phyloP scores from a whole-genome alignment of 805 yeast species.

The Hanseniaspora taiwanica region DNA sequence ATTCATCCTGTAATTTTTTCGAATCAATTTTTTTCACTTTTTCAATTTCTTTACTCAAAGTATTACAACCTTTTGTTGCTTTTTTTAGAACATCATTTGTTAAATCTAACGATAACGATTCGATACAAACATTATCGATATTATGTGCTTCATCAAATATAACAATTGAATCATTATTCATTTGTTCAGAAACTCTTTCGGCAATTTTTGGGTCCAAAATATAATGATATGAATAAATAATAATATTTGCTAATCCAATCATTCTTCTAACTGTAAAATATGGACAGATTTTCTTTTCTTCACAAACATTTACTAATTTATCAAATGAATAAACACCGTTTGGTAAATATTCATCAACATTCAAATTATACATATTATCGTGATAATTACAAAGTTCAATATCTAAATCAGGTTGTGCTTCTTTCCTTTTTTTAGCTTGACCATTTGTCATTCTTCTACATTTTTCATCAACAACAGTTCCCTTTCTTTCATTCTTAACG shows the following conservation, averaged over 20 bases:
- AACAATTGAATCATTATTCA: conserved; percentile 83
- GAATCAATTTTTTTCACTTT: conserved; percentile 76
- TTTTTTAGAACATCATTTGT: conserved; percentile 79
- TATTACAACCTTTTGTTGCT: conserved; percentile 79
- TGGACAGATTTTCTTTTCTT: conserved; percentile 75
- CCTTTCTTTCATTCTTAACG: conserved; percentile 79
- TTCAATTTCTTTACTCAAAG: conserved; percentile 68
- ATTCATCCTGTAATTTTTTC: conserved; percentile 75
- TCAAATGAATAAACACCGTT: conserved; percentile 94
- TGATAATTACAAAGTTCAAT: conserved; percentile 70
- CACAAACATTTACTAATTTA: conserved; percentile 62
- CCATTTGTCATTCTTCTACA: conserved; percentile 94
- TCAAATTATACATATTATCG: conserved; percentile 75
- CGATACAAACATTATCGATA: conserved; percentile 97
- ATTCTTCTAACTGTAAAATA: conserved; percentile 95
- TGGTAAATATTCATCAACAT: conserved; percentile 82
- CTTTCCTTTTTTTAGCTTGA: conserved; percentile 54
- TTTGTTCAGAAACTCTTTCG: conserved; percentile 82
- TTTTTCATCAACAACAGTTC: conserved; percentile 87
- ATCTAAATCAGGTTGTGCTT: conserved; percentile 43
- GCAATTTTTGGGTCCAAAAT: conserved; percentile 94
- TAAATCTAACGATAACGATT: conserved; percentile 79
- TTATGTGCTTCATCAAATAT: conserved; percentile 98
- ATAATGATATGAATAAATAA: conserved; percentile 94
- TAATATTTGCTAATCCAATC: conserved; percentile 87